Conservation (phyloP, 345 rosid genomes). For the Sonneratia caseolaris region DNA sequence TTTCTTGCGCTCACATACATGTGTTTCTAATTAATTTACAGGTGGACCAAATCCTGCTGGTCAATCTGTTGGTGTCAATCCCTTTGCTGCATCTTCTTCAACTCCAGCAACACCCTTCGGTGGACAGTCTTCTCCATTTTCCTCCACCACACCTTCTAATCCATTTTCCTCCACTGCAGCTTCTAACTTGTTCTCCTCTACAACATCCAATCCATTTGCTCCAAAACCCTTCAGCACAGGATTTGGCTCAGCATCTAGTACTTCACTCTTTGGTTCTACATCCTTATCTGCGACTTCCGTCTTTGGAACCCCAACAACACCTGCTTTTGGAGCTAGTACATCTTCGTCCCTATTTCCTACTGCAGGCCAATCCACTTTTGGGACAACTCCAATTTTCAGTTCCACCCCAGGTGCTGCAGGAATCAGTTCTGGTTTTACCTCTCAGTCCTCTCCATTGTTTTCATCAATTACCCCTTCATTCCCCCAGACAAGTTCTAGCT, state of each 20-base stretch:
- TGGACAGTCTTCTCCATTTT: conserved; percentile 45
- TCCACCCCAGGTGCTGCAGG: conserved; percentile 34
- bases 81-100: conserved; percentile 29
- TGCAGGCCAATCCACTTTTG: conserved; percentile 42
- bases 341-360: conserved; percentile 38
- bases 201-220: conserved; percentile 40
- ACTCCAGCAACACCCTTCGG: conserved; percentile 24
- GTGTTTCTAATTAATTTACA: conserved; percentile 20
- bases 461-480: conserved; percentile 29
- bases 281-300: conserved; percentile 32
- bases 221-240: conserved; percentile 34
- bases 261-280: conserved; percentile 31
- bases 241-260: conserved; percentile 28
- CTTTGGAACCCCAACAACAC: conserved; percentile 34
- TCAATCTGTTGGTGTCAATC: conserved; percentile 51
- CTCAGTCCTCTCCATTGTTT: conserved; percentile 55
- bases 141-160: conserved; percentile 34
- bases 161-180: conserved; percentile 44
- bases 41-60: conserved; percentile 37
- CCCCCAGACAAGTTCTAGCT: conserved; percentile 53
- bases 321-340: conserved; percentile 37
- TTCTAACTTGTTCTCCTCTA: conserved; percentile 36
- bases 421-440: conserved; percentile 38
- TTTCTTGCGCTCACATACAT: conserved; percentile 6
- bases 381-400: conserved; percentile 44